Percentiles rank a stretch among this genome's conserved stretches.
These are phyloP conservation scores for Corylus avellana DNA, from an alignment of 306 rosid species.

Conservation along the genomic window DNA sequence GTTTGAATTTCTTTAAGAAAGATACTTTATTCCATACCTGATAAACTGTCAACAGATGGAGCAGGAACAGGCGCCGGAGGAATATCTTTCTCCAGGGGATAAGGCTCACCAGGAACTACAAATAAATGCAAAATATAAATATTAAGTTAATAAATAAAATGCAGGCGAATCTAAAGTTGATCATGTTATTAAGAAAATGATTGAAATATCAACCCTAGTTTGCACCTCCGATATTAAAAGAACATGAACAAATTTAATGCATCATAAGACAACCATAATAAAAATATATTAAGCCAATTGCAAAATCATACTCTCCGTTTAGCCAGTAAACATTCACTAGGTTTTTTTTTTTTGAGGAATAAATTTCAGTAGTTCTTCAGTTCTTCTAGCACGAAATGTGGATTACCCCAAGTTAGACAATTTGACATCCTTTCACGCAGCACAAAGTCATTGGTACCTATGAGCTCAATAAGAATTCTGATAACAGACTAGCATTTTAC, in stretches of 20 bases:
- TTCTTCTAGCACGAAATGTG: not conserved
- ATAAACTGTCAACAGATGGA: conserved; percentile 38
- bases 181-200: conserved; percentile 11
- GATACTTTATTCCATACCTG: conserved; percentile 52
- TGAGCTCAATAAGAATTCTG: not conserved
- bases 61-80: conserved; percentile 63
- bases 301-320: not conserved
- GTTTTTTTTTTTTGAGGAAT: not conserved
- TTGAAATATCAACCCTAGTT: not conserved
- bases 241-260: not conserved
- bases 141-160: not conserved
- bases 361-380: not conserved
- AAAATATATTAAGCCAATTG: not conserved
- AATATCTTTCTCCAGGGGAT: conserved; percentile 55
- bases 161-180: not conserved
- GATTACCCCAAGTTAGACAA: not conserved
- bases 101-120: conserved; percentile 95
- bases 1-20: not conserved
- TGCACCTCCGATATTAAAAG: not conserved
- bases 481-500: not conserved
- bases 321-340: not conserved
- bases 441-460: not conserved
- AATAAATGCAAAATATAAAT: conserved; percentile 30
- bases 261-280: not conserved
- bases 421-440: not conserved